Conservation (phyloP, 257 asterid species). For the Prunella vulgaris region DNA sequence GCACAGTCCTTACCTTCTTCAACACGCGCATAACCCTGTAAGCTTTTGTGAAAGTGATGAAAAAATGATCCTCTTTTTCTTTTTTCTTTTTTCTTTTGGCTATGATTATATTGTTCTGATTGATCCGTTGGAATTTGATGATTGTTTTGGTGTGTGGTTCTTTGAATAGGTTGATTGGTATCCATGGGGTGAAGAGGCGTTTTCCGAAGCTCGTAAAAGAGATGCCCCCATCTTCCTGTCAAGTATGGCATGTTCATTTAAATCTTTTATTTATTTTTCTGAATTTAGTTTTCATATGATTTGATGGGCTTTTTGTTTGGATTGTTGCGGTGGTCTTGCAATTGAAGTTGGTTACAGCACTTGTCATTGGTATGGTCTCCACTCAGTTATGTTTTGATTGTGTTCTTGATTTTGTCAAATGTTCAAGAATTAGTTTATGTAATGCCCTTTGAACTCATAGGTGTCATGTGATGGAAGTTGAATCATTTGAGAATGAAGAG, state of each 20-base stretch:
- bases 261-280: background rate
- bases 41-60: background rate
- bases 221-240: conserved; percentile 87
- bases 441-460: conserved; percentile 31
- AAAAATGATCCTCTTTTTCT: too few species aligned
- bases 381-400: background rate
- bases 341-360: conserved; percentile 98
- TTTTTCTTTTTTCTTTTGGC: background rate
- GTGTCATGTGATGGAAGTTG: conserved; percentile 99
- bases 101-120: background rate
- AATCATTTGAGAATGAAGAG: conserved; percentile 84
- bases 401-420: background rate
- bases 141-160: background rate
- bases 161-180: conserved; percentile 79
- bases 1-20: conserved; percentile 95
- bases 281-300: background rate
- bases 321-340: conserved; percentile 25
- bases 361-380: conserved; percentile 76
- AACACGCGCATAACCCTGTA: conserved; percentile 95
- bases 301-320: background rate
- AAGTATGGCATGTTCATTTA: conserved; percentile 33
- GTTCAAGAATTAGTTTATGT: background rate
- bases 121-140: background rate
- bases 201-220: conserved; percentile 79
- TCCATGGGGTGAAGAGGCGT: conserved; percentile 99